Base-by-base conservation (phyloP, 345 rosid species). In the Mangifera indica region DNA sequence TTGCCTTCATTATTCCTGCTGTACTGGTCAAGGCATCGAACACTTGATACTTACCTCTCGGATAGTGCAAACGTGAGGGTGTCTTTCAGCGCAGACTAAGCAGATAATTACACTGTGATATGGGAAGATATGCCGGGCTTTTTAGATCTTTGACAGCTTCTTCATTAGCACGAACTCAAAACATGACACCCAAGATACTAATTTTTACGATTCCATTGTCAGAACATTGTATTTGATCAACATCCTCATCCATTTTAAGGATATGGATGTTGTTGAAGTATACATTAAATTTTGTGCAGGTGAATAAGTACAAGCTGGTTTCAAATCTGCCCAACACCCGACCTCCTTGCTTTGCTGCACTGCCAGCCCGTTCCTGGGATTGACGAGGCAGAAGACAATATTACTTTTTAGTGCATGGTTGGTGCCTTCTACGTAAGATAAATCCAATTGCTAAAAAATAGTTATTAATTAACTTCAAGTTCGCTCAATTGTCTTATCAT, bases 31-130 rank as follows among this genome's bases (percentile, higher is more conserved):
- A 56, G 34, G 60, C 7, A 24, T 56, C 44, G 49, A 69, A 20
- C 37, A 34, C 37, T 37, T 64, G n/a, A 29, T 1, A 29, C 32
- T 29, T 29, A 1, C 32, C 32, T 57, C 60, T 68, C 53, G 60
- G 69, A 72, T 67, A 71, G 61, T 69, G 77, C 80, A 59, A 73
- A 73, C 75, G 73, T 73, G 75, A 59, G 77, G 24, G 51, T 76
- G 72, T 79, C 79, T 56, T 66, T 20, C 5, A 26, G 56, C 48
- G 60, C 26, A 42, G 21, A 24, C 45, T 32, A 55, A 57, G 67
- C 60, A 67, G 59, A 56, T 69, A n/a, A 48, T 46, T 64, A 3
- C 32, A 6, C 37, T 2, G 53, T 4, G 20, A 13, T 4, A 12
- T 8, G 32, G 14, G 49, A 37, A 55, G 62, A 42, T 69, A 56